Evolutionary conservation across 495 filamentous ascomycete genomes (phyloP).

Genomic region (Lasiosphaeria miniovina): DNA sequence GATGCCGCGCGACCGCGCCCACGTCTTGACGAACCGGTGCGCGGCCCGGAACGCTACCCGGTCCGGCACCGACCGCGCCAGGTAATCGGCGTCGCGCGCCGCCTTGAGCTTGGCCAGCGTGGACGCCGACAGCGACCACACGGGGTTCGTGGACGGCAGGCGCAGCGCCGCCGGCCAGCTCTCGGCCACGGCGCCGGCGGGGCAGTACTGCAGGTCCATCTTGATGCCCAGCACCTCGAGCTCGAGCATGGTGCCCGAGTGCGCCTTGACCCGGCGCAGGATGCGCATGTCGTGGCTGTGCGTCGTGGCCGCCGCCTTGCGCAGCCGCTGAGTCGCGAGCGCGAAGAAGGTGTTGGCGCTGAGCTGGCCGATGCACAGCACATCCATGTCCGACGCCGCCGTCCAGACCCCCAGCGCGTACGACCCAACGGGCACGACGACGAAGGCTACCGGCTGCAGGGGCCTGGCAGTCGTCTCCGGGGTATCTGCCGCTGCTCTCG

Average conservation of each 20-base stretch:
- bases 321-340: slow-evolving; percentile 48
- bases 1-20: slow-evolving; percentile 54
- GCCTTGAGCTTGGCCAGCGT: slow-evolving; percentile 55
- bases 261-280: slow-evolving; percentile 49
- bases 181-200: slow-evolving; percentile 45
- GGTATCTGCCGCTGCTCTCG: slow-evolving; percentile 8
- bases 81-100: slow-evolving; percentile 51
- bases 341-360: slow-evolving; percentile 54
- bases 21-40: slow-evolving; percentile 50
- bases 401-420: slow-evolving; percentile 59
- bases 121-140: slow-evolving; percentile 46
- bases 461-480: slow-evolving; percentile 15
- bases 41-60: slow-evolving; percentile 49
- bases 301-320: slow-evolving; percentile 33
- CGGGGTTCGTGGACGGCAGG: slow-evolving; percentile 36
- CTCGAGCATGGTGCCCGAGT: slow-evolving; percentile 54
- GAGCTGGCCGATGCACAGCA: slow-evolving; percentile 56
- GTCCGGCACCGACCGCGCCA: slow-evolving; percentile 52
- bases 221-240: slow-evolving; percentile 47
- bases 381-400: slow-evolving; percentile 54
- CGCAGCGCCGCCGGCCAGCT: slow-evolving; percentile 37
- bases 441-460: slow-evolving; percentile 24
- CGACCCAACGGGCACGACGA: slow-evolving; percentile 57
- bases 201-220: slow-evolving; percentile 60
- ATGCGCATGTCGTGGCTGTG: slow-evolving; percentile 38